Percentiles rank a stretch among this genome's conserved stretches.
Evolutionary conservation across 2,329 filamentous ascomycete genomes (phyloP).

Genomic region (Colletotrichum sp.): DNA sequence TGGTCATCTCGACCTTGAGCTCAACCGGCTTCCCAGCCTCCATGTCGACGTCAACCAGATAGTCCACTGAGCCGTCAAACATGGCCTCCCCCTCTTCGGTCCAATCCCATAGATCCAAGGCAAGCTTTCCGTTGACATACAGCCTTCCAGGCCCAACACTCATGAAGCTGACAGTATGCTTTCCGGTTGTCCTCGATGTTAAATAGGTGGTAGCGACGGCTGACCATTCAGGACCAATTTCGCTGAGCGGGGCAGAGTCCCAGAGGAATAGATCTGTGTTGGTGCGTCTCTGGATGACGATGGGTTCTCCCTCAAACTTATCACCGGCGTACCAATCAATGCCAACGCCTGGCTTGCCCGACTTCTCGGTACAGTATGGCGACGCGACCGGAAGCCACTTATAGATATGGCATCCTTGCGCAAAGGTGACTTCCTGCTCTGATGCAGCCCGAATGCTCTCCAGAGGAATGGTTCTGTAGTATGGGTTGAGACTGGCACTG

Average conservation of each 20-base stretch:
- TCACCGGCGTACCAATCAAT: constrained; percentile 72
- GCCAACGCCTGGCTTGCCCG: constrained; percentile 64
- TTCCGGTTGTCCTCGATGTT: constrained; percentile 63
- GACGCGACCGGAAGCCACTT: constrained; percentile 71
- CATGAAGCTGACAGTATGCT: constrained; percentile 71
- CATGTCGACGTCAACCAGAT: constrained; percentile 65
- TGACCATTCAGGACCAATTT: constrained; percentile 68
- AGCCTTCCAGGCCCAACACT: constrained; percentile 69
- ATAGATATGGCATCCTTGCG: constrained; percentile 66
- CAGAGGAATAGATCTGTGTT: constrained; percentile 74
- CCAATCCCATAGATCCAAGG: constrained; percentile 73
- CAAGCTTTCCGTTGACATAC: constrained; percentile 63
- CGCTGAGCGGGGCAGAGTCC: constrained; percentile 68
- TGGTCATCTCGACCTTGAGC: constrained; percentile 69
- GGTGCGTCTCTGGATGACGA: constrained; percentile 61
- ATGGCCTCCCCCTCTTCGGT: constrained; percentile 73
- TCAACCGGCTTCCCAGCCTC: constrained; percentile 64
- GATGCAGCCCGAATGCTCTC: constrained; percentile 64
- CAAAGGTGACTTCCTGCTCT: constrained; percentile 62
- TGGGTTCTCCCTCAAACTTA: constrained; percentile 62
- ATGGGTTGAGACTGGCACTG: constrained; percentile 71
- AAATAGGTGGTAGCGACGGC: constrained; percentile 66
- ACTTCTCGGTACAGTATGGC: constrained; percentile 59
- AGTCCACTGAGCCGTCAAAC: constrained; percentile 72
- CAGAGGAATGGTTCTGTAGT: constrained; percentile 69